These are phyloP conservation scores for Monilinia fructicola DNA, from an alignment of 2,329 filamentous ascomycete species.

Conservation along the genomic window DNA sequence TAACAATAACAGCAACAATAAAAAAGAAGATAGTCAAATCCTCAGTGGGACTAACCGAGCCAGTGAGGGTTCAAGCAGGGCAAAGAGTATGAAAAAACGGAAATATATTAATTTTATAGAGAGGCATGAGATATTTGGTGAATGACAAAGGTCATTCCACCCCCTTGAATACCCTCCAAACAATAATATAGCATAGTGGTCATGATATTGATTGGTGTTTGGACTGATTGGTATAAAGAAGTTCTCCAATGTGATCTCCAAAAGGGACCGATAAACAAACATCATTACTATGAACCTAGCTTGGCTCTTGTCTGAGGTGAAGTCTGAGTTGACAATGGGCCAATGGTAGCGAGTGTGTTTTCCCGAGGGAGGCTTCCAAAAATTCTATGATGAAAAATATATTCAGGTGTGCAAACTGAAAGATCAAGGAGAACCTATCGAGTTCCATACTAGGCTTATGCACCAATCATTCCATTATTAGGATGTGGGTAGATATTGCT, in stretches of 20 bases:
- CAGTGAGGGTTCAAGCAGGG: background rate
- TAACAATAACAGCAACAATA: background rate
- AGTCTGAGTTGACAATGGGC: background rate
- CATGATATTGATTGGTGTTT: background rate
- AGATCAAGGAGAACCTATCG: background rate
- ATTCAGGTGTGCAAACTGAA: background rate
- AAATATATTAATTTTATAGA: background rate
- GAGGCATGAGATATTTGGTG: constrained; percentile 1
- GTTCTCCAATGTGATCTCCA: constrained; percentile 2
- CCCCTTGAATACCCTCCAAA: background rate
- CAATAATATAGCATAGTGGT: background rate
- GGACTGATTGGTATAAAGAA: background rate
- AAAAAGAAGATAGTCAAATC: background rate
- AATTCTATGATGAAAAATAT: background rate
- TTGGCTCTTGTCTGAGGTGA: background rate
- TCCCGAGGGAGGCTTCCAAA: background rate
- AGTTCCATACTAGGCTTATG: background rate
- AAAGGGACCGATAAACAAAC: constrained; percentile 12
- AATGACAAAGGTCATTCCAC: constrained; percentile 20
- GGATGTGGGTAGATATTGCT: background rate
- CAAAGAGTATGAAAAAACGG: background rate
- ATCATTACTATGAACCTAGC: background rate
- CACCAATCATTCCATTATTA: background rate
- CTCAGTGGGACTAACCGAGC: constrained; percentile 6
- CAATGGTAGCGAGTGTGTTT: background rate